phyloP scores from a whole-genome alignment of 371 early-diverging fungal genomes.

The Haplosporangium sp. region DNA sequence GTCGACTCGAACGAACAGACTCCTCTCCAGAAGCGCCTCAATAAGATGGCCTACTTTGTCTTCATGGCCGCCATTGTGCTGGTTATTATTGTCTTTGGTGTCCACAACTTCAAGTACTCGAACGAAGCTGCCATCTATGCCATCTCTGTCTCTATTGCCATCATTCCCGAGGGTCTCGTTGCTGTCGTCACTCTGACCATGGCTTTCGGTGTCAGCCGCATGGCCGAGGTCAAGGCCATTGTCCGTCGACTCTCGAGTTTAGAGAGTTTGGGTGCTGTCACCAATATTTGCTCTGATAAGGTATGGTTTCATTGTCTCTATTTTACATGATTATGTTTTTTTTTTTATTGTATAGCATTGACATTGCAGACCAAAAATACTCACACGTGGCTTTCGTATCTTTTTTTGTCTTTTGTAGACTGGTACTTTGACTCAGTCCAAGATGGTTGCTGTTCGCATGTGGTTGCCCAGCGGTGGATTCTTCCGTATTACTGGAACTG shows the following conservation, averaged over 20 bases:
- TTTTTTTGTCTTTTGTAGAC: constrained; percentile 4
- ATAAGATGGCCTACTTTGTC: constrained; percentile 78
- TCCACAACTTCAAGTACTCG: constrained; percentile 65
- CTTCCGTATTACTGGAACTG: constrained; percentile 70
- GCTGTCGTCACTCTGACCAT: constrained; percentile 92
- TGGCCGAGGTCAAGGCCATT: constrained; percentile 89
- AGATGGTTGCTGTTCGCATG: constrained; percentile 80
- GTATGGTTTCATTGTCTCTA: constrained; percentile 11
- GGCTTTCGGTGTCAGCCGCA: constrained; percentile 89
- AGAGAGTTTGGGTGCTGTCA: constrained; percentile 92
- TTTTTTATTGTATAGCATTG: neutral
- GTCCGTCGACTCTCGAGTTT: constrained; percentile 91
- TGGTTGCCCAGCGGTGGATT: constrained; percentile 76
- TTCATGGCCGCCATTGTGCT: constrained; percentile 75
- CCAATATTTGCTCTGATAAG: constrained; percentile 95
- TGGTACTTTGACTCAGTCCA: constrained; percentile 72
- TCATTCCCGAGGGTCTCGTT: constrained; percentile 96
- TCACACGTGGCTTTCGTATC: neutral
- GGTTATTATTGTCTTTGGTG: constrained; percentile 80
- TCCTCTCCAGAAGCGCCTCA: constrained; percentile 80
- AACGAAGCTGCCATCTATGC: constrained; percentile 77
- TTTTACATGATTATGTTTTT: neutral
- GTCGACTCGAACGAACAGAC: constrained; percentile 73
- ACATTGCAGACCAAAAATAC: neutral
- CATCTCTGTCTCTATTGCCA: constrained; percentile 89